A percentile compares a stretch with the other conserved stretches of the same genome.
Evolutionary conservation across 2,329 filamentous ascomycete species (phyloP).

Genomic region (Ceratocystis huliohia): DNA sequence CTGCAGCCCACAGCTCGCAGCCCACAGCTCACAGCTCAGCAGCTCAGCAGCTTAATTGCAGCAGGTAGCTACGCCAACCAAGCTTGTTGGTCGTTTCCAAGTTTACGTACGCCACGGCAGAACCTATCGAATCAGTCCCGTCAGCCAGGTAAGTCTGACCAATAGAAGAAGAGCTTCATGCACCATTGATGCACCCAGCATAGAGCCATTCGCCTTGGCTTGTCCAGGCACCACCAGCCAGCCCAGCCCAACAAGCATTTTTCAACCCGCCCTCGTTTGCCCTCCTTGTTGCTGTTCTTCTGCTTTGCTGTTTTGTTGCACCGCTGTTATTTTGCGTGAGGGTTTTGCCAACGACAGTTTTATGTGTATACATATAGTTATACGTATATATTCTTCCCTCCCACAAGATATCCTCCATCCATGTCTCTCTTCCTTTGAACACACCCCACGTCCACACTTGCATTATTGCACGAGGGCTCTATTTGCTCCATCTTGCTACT

Average conservation of each 20-base stretch:
- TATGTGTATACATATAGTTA: not conserved
- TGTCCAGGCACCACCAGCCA: not conserved
- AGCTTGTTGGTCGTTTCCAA: not conserved
- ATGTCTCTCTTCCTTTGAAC: slow-evolving; percentile 5
- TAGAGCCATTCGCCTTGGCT: not conserved
- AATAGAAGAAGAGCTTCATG: not conserved
- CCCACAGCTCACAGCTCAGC: too few species aligned
- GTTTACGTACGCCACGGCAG: slow-evolving; percentile 1
- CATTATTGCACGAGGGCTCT: not conserved
- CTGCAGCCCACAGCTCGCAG: too few species aligned
- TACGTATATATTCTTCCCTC: not conserved
- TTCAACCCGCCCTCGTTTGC: not conserved
- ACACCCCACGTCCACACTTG: not conserved
- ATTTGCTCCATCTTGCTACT: not conserved
- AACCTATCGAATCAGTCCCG: not conserved
- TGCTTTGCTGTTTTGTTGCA: not conserved
- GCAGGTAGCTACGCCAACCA: slow-evolving; percentile 1
- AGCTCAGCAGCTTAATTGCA: not conserved
- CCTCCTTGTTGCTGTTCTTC: not conserved
- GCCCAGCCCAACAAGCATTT: not conserved
- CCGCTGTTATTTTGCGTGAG: too few species aligned
- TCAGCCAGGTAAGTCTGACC: not conserved
- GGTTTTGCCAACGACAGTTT: not conserved
- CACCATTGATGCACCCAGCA: not conserved
- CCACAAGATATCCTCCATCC: not conserved